phyloP scores from a whole-genome alignment of 306 rosid genomes.

The Dalbergia oliveri region DNA sequence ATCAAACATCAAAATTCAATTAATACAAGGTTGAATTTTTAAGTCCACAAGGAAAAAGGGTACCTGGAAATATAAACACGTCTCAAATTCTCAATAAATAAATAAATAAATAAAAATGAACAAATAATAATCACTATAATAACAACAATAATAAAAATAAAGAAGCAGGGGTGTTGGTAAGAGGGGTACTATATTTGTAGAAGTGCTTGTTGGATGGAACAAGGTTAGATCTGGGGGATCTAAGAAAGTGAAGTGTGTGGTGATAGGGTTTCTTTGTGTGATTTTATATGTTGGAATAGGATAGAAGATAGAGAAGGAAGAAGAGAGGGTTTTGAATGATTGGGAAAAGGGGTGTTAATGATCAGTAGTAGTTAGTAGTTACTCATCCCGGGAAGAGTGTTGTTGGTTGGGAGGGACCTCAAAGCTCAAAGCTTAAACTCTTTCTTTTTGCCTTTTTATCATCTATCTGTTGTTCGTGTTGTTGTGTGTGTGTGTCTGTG shows the following conservation, averaged over 20 bases:
- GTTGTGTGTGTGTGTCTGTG: not conserved
- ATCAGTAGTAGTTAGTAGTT: not conserved
- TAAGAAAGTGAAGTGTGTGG: conserved; percentile 55
- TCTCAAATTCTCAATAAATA: not conserved
- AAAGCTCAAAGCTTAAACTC: conserved; percentile 11
- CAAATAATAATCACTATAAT: not conserved
- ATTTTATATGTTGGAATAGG: not conserved
- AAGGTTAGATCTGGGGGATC: conserved; percentile 87
- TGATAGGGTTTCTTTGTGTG: conserved; percentile 55
- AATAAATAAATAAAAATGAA: not conserved
- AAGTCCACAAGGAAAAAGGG: conserved; percentile 12
- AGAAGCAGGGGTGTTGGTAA: not conserved
- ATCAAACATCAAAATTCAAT: conserved; percentile 25
- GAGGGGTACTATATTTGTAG: conserved; percentile 10
- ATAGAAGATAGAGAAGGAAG: not conserved
- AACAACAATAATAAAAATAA: not conserved
- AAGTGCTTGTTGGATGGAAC: conserved; percentile 58
- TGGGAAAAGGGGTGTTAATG: conserved; percentile 21
- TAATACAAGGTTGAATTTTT: conserved; percentile 38
- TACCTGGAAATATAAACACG: conserved; percentile 30
- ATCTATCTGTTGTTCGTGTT: not conserved
- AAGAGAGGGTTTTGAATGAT: conserved; percentile 17
- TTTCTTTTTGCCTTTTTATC: conserved; percentile 9
- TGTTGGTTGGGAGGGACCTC: conserved; percentile 20
- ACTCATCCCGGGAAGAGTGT: conserved; percentile 8